Percentiles rank a stretch among this genome's conserved stretches.
Evolutionary conservation across 495 filamentous ascomycete genomes (phyloP).

Genomic region (Tuber umbilicatum): DNA sequence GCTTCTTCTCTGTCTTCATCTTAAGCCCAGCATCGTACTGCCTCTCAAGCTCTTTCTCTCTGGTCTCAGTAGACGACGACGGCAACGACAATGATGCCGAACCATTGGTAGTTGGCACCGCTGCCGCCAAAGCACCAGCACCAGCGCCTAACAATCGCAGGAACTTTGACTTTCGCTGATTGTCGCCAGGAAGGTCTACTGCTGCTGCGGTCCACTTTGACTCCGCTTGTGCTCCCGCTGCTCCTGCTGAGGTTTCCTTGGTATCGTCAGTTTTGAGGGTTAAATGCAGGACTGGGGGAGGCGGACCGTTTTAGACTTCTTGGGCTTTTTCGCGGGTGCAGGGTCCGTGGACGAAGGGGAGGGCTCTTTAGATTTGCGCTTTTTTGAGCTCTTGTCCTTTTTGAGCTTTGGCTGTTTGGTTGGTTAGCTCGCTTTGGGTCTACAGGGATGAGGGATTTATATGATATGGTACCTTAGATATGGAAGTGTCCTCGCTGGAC

Average conservation of each 20-base stretch:
- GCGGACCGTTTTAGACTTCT: slow-evolving; percentile 13
- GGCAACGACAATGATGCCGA: slow-evolving; percentile 16
- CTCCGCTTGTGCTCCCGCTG: slow-evolving; percentile 13
- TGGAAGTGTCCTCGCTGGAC: slow-evolving; percentile 5
- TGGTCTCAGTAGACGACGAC: slow-evolving; percentile 42
- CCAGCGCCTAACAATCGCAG: slow-evolving; percentile 53
- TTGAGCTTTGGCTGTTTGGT: slow-evolving; percentile 29
- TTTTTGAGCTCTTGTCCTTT: slow-evolving; percentile 19
- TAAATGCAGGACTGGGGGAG: slow-evolving; percentile 7
- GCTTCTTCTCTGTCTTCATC: slow-evolving; percentile 53
- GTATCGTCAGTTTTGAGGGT: not conserved
- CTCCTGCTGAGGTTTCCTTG: slow-evolving; percentile 3
- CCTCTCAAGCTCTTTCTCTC: slow-evolving; percentile 53
- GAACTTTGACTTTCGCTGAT: slow-evolving; percentile 52
- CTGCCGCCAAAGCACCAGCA: slow-evolving; percentile 28
- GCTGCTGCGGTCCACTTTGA: slow-evolving; percentile 1
- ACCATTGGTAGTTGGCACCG: slow-evolving; percentile 19
- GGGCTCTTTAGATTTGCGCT: not conserved
- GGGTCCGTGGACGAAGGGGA: not conserved
- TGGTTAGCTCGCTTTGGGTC: slow-evolving; percentile 9
- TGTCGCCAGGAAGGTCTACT: slow-evolving; percentile 47
- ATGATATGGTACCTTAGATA: not conserved
- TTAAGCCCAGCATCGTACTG: slow-evolving; percentile 55
- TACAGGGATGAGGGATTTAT: not conserved
- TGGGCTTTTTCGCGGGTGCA: slow-evolving; percentile 9